Evolutionary conservation across 192 early-diverging fungal species (phyloP).

Genomic region (Umbelopsis vinacea): DNA sequence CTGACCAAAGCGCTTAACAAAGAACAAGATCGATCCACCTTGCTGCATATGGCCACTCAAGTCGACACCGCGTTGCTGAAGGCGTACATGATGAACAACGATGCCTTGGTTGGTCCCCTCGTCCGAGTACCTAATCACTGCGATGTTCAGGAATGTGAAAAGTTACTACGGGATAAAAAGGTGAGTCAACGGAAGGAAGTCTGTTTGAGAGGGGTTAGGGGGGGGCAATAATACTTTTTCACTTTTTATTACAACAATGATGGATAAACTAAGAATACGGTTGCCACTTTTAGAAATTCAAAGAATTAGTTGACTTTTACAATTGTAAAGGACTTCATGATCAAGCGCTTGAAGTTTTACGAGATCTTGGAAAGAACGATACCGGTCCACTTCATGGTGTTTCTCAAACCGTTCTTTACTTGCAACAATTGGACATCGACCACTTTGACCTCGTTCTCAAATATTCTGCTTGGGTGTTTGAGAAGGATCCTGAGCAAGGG

Average conservation of each 20-base stretch:
- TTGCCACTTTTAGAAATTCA: conserved; percentile 63
- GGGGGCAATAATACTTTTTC: no score
- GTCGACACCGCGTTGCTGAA: conserved; percentile 93
- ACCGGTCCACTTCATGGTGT: conserved; percentile 64
- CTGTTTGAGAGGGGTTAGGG: no score
- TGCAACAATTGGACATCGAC: conserved; percentile 78
- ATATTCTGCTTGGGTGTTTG: conserved; percentile 80
- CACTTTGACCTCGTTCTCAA: conserved; percentile 84
- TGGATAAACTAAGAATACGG: neutral
- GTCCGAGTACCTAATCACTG: conserved; percentile 89
- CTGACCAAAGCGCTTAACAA: conserved; percentile 58
- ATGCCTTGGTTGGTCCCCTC: conserved; percentile 87
- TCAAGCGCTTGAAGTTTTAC: conserved; percentile 87
- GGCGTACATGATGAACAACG: conserved; percentile 87
- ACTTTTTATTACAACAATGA: no score
- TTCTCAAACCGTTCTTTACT: conserved; percentile 70
- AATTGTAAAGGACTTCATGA: conserved; percentile 86
- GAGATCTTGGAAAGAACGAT: conserved; percentile 49
- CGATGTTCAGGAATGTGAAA: conserved; percentile 83
- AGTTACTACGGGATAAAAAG: conserved; percentile 73
- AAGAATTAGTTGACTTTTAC: conserved; percentile 94
- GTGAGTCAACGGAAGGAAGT: conserved; percentile 38
- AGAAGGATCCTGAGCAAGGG: conserved; percentile 63
- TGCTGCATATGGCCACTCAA: conserved; percentile 61
- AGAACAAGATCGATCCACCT: conserved; percentile 41